These are phyloP conservation scores for Arthromyces matolae DNA, from an alignment of 768 basidiomycete species.

Conservation along the genomic window DNA sequence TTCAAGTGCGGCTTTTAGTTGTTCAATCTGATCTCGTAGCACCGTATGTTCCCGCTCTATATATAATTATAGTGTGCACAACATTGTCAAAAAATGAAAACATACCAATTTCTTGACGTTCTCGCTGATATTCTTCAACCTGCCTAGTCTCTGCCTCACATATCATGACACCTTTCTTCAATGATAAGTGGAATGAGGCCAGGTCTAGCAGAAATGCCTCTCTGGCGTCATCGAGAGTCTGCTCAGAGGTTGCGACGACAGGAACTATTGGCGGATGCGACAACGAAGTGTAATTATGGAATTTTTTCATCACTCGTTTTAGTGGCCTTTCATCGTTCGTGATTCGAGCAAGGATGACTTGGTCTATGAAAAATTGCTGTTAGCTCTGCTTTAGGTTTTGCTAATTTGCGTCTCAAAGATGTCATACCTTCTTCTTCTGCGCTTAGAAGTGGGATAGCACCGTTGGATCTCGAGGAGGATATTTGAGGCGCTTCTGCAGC, in stretches of 20 bases:
- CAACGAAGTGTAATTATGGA: constrained; percentile 65
- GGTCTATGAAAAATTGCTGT: constrained; percentile 47
- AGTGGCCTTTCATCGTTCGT: constrained; percentile 79
- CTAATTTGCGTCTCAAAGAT: constrained; percentile 2
- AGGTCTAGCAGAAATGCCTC: constrained; percentile 80
- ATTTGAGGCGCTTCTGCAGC: constrained; percentile 14
- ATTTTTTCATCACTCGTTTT: constrained; percentile 76
- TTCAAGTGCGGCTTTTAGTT: constrained; percentile 72
- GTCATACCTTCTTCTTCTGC: constrained; percentile 60
- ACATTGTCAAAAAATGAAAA: constrained; percentile 9
- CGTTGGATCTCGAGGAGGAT: constrained; percentile 22
- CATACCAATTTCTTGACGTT: constrained; percentile 69
- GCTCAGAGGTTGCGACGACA: constrained; percentile 21
- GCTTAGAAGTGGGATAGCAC: constrained; percentile 42
- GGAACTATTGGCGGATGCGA: constrained; percentile 46
- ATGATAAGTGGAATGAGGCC: constrained; percentile 65
- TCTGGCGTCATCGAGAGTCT: constrained; percentile 60
- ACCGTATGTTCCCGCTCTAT: constrained; percentile 70
- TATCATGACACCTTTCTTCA: constrained; percentile 79
- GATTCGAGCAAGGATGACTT: constrained; percentile 76
- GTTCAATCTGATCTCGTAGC: constrained; percentile 67
- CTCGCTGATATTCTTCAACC: constrained; percentile 78
- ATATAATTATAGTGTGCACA: constrained; percentile 2
- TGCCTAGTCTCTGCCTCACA: constrained; percentile 84
- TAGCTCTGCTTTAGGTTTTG: constrained; percentile 19